Evolutionary conservation across 139 green algal genomes (phyloP), one percentile per base, ranked within the genome.

Genomic region (Volvox africanus): DNA sequence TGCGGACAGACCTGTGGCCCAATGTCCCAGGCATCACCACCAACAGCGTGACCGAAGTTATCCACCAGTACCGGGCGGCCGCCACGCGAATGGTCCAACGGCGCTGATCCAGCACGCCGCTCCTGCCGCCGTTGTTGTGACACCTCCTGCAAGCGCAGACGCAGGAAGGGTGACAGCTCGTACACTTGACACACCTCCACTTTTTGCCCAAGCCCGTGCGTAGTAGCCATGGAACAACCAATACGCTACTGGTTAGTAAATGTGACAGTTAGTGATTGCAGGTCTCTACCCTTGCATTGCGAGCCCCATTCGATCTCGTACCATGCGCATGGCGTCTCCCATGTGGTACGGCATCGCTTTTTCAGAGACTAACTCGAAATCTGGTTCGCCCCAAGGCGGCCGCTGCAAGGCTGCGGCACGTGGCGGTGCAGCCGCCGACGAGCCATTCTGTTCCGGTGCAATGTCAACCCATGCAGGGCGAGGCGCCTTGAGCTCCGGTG

Each of bases 391-490:
- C 44, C 44, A 2, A 73, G 65, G 6, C 65, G 24, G 65, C 65
- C 65, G 65, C 26, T 80, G 30, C 83, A 16, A 6, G 12, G 11
- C 22, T 35, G 82, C 32, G 1, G 82, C 37, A 18, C 61, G 61
- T 11, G 21, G 19, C 19, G 2, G 67, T 18, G 32, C 22, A 2
- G 33, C n/a, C 24, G 35, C 36, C 30, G 26, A 32, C 19, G 11
- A 33, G 35, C 37, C 44, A 22, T 17, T 3, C 37, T 89, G 68
- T 1, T 24, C 30, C 0, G 86, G 86, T 1, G 33, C 76, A 3
- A 91, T 30, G 76, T 91, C 87, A 5, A 91, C 61, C 87, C 87
- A 91, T 13, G 76, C 87, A 2, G 87, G 87, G 5, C 76, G 76
- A 9, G 87, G 77, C 11, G 3, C 33, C 67, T 88, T 79, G 81